Conservation (phyloP, 2,329 filamentous ascomycete species). For the Curvularia eragrostidis region DNA sequence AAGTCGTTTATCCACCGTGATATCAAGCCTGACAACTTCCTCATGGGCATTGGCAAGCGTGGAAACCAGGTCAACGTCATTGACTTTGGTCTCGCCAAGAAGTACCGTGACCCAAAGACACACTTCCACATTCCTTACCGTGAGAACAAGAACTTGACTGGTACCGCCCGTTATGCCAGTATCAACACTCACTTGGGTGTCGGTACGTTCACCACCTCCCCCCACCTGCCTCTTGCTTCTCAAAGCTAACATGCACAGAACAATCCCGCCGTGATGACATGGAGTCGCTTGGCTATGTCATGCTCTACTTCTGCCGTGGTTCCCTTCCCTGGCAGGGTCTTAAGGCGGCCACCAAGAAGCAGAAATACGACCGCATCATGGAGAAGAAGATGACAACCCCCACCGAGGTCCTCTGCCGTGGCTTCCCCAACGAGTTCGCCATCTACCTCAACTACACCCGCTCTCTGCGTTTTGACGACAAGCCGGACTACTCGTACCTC, state of each 20-base stretch:
- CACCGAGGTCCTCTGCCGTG: slow-evolving; percentile 97
- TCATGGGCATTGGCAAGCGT: slow-evolving; percentile 99
- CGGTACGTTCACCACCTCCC: slow-evolving; percentile 59
- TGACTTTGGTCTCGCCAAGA: slow-evolving; percentile 98
- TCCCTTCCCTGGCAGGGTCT: slow-evolving; percentile 98
- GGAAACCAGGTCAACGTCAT: slow-evolving; percentile 99
- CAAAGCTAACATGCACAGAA: slow-evolving; percentile 61
- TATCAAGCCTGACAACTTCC: slow-evolving; percentile 99
- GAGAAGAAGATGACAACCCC: slow-evolving; percentile 99
- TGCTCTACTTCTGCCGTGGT: slow-evolving; percentile 99
- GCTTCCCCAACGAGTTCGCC: slow-evolving; percentile 99
- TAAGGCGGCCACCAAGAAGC: slow-evolving; percentile 99
- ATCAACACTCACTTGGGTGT: slow-evolving; percentile 99
- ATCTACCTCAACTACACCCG: slow-evolving; percentile 99
- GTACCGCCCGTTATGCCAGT: slow-evolving; percentile 96
- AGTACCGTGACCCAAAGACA: slow-evolving; percentile 99
- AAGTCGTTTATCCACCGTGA: slow-evolving; percentile 99
- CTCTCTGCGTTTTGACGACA: slow-evolving; percentile 98
- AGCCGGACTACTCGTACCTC: slow-evolving; percentile 99
- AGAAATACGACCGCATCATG: slow-evolving; percentile 99
- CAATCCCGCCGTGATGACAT: slow-evolving; percentile 99
- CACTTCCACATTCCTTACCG: slow-evolving; percentile 99
- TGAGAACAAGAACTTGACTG: slow-evolving; percentile 99
- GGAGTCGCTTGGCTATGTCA: slow-evolving; percentile 98
- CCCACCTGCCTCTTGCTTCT: background rate